A percentile compares a stretch with the other conserved stretches of the same genome.
phyloP scores from a whole-genome alignment of 169 alveolate species.

The Plasmodium chabaudi region DNA sequence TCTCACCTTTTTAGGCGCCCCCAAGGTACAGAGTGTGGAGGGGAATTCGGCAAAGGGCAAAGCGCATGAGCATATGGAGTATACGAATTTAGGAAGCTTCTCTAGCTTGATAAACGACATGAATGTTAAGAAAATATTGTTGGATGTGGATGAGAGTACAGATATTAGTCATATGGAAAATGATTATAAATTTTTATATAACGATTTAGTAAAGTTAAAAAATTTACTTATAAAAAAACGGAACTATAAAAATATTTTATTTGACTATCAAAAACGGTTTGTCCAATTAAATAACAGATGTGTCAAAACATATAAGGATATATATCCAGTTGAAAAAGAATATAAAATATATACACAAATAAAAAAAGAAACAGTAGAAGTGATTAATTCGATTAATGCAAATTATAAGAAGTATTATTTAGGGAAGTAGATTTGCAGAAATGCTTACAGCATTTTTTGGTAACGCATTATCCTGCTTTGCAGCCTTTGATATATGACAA shows the following conservation, averaged over 20 bases:
- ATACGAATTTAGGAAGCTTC: constrained; percentile 50
- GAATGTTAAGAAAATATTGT: constrained; percentile 41
- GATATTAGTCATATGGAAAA: constrained; percentile 72
- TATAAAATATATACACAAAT: constrained; percentile 73
- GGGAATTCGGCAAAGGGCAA: constrained; percentile 5
- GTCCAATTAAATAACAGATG: constrained; percentile 68
- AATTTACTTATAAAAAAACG: constrained; percentile 56
- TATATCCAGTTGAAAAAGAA: constrained; percentile 75
- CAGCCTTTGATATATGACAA: no score
- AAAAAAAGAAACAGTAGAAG: constrained; percentile 56
- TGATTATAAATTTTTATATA: constrained; percentile 56
- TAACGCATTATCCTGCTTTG: no score
- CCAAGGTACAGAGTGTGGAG: constrained; percentile 6
- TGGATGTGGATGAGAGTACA: constrained; percentile 41
- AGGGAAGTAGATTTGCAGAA: not conserved
- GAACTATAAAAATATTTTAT: constrained; percentile 63
- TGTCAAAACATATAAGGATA: constrained; percentile 72
- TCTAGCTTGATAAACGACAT: constrained; percentile 48
- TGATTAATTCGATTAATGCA: constrained; percentile 43
- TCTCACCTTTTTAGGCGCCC: constrained; percentile 4
- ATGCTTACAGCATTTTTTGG: not conserved
- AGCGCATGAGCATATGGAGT: not conserved
- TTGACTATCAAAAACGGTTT: constrained; percentile 60
- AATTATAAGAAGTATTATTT: constrained; percentile 50
- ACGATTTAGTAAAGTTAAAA: constrained; percentile 65